phyloP scores from a whole-genome alignment of 768 basidiomycete genomes.

The Termitomyces sp. region DNA sequence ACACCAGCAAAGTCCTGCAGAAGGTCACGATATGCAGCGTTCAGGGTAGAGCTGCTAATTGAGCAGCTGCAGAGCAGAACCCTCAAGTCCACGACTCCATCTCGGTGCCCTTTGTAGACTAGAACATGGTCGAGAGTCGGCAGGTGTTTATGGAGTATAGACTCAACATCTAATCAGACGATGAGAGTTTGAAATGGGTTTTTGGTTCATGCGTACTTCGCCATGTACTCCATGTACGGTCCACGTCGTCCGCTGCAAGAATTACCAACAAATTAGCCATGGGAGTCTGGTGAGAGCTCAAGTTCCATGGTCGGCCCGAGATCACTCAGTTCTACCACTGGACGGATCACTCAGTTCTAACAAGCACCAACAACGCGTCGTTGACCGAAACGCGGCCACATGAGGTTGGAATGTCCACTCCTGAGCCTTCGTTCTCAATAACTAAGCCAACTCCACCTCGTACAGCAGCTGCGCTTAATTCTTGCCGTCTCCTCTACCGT shows the following conservation, averaged over 20 bases:
- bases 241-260: not conserved
- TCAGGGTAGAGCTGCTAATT: not conserved
- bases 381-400: slow-evolving; percentile 14
- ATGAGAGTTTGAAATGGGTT: not conserved
- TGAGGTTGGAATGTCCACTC: slow-evolving; percentile 12
- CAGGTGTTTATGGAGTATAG: slow-evolving; percentile 2
- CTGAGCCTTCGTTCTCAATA: slow-evolving; percentile 7
- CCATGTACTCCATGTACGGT: not conserved
- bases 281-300: not conserved
- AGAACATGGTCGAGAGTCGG: not conserved
- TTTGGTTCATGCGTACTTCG: not conserved
- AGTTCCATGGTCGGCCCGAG: not conserved
- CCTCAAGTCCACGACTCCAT: not conserved
- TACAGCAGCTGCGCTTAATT: slow-evolving; percentile 4
- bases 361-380: slow-evolving; percentile 13
- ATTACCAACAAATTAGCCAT: slow-evolving; percentile 11
- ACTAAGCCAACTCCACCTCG: slow-evolving; percentile 17
- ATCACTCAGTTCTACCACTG: no score
- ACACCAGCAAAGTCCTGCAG: slow-evolving; percentile 1
- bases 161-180: not conserved
- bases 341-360: not conserved
- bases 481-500: slow-evolving; percentile 64
- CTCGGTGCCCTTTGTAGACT: slow-evolving; percentile 1
- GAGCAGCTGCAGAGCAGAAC: slow-evolving; percentile 4
- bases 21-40: not conserved